Base-by-base conservation (phyloP, 2,329 filamentous ascomycete species). In the Stemphylium lycopersici region DNA sequence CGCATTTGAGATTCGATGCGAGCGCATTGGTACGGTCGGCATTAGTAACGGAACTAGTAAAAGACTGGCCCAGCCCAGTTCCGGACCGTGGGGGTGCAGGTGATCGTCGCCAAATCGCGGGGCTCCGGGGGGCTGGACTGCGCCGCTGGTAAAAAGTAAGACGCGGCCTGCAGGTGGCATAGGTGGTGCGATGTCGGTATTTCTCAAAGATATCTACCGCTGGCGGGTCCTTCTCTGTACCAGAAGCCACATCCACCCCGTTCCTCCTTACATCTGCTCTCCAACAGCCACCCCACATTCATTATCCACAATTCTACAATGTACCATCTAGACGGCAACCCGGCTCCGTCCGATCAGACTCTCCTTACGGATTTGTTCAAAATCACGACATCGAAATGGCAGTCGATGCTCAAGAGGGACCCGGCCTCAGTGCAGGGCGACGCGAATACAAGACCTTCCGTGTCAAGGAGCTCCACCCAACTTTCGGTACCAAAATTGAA, bases 401-500 rank as follows among this genome's bases (percentile, higher is more conserved):
- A 57, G 34, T 48, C 55, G 18, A 58, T 62, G 49, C 51, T 55
- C 18, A 60, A 55, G 48, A 59, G 52, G 36, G 42, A 47, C n/a
- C 48, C 56, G 7, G 20, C 33, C 5, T 20, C 45, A n/a, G 29
- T 11, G 34, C 55, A 55, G 36, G 43, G 31, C 33, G 51, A 47
- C 11, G 42, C 50, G 2, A 50, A 12, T 58, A 57, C 62, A 53
- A 66, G 61, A 52, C 65, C 60, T 66, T 77, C 60, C 49, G 61
- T 56, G 41, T 77, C 63, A 70, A 48, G 51, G 56, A 73, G 52
- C 59, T 78, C 46, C 65, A 74, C 60, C 66, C 74, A 40, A 75
- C 55, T 16, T 73, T 77, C 59, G 69, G 62, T 48, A 71, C 73
- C 31, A 68, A 78, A 57, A 60, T 76, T 52, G 52, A 63, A 58